Conservation (phyloP, 1,284 basidiomycete genomes). For the Pseudozyma thailandica region DNA sequence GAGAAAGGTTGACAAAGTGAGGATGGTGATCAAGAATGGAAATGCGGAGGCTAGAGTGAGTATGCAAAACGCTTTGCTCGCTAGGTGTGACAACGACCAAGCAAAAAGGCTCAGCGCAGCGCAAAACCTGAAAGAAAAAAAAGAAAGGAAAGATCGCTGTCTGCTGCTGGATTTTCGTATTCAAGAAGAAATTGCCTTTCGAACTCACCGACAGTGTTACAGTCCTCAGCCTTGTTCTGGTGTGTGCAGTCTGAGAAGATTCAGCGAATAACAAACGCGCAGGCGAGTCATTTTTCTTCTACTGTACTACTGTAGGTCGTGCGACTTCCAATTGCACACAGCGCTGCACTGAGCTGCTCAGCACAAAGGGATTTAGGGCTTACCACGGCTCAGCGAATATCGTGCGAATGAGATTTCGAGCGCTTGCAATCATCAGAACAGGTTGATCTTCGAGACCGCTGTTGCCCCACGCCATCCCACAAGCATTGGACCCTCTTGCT, state of each 20-base stretch:
- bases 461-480: not conserved
- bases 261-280: slow-evolving; percentile 7
- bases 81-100: not conserved
- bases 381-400: not conserved
- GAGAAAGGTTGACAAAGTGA: not conserved
- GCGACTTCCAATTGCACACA: slow-evolving; percentile 1
- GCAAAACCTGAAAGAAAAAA: slow-evolving; percentile 7
- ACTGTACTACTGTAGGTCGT: not conserved
- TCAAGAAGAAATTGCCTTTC: not conserved
- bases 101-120: not conserved
- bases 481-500: slow-evolving; percentile 6
- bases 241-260: not conserved
- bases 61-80: not conserved
- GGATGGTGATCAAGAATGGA: slow-evolving; percentile 3
- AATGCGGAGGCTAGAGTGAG: not conserved
- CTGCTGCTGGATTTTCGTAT: slow-evolving; percentile 3
- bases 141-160: not conserved
- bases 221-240: not conserved
- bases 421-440: not conserved
- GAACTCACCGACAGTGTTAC: not conserved
- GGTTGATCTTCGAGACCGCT: not conserved
- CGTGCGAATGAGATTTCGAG: not conserved
- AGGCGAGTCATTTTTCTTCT: slow-evolving; percentile 38
- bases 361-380: not conserved
- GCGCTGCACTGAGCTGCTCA: not conserved